phyloP scores from a whole-genome alignment of 2,329 filamentous ascomycete genomes.

The Fusarium chaquense region DNA sequence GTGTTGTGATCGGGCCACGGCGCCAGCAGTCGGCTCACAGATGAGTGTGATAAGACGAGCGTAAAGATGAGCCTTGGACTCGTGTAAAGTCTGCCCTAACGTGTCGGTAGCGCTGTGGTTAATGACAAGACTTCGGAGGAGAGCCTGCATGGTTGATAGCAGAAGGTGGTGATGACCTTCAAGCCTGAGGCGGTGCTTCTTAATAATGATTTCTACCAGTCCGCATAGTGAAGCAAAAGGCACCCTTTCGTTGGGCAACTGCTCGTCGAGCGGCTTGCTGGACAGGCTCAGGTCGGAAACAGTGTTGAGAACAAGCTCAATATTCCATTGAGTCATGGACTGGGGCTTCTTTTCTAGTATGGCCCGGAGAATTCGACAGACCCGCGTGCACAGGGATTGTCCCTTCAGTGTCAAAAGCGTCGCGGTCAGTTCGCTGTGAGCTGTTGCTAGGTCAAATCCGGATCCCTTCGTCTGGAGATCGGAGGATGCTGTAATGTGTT shows the following conservation, averaged over 20 bases:
- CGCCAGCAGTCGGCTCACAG: conserved; percentile 69
- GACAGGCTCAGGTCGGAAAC: conserved; percentile 54
- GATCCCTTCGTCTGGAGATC: conserved; percentile 47
- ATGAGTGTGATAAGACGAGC: conserved; percentile 69
- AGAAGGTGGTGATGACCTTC: conserved; percentile 73
- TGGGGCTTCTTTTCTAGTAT: conserved; percentile 64
- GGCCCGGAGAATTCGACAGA: conserved; percentile 57
- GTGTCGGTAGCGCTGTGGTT: conserved; percentile 42
- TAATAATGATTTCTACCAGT: conserved; percentile 68
- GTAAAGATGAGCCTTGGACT: conserved; percentile 63
- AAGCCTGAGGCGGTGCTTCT: conserved; percentile 70
- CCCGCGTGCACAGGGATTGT: conserved; percentile 52
- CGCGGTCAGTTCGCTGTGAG: conserved; percentile 58
- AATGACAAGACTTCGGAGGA: conserved; percentile 66
- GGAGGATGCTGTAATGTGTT: conserved; percentile 46
- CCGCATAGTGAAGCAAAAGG: conserved; percentile 63
- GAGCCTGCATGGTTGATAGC: conserved; percentile 64
- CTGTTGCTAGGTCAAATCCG: conserved; percentile 55
- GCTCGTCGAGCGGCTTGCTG: conserved; percentile 40
- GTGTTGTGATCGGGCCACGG: conserved; percentile 62
- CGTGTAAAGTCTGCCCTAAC: conserved; percentile 49
- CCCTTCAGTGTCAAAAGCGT: conserved; percentile 49
- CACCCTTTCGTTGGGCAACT: conserved; percentile 48
- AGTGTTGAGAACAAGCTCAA: conserved; percentile 64
- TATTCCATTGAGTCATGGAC: conserved; percentile 69